Evolutionary conservation across 2,329 filamentous ascomycete species (phyloP).

Genomic region (Pyricularia grisea): DNA sequence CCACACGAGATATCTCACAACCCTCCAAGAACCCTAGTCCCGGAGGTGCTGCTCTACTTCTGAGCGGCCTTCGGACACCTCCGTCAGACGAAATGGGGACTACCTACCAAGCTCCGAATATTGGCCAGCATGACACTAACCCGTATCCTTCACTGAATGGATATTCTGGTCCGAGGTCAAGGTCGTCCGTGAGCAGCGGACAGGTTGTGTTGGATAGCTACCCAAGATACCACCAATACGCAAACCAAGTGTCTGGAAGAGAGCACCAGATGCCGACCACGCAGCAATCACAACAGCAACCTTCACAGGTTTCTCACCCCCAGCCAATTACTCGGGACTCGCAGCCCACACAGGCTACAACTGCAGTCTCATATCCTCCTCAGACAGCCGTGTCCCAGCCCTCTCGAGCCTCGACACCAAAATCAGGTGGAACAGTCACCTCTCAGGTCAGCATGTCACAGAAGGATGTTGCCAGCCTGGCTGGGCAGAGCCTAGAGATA

Average conservation of each 20-base stretch:
- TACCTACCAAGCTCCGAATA: conserved; percentile 19
- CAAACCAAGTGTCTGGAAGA: conserved; percentile 7
- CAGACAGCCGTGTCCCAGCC: conserved; percentile 22
- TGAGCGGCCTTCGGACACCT: conserved; percentile 17
- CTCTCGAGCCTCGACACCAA: conserved; percentile 27
- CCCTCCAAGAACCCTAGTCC: not conserved
- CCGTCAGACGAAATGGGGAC: conserved; percentile 22
- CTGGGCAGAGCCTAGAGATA: conserved; percentile 57
- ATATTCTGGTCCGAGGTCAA: conserved; percentile 8
- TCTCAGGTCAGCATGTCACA: conserved; percentile 20
- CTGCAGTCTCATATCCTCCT: conserved; percentile 9
- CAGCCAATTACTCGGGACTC: conserved; percentile 6
- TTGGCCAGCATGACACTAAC: conserved; percentile 18
- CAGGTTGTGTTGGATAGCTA: conserved; percentile 8
- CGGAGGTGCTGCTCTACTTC: not conserved
- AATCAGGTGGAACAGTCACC: conserved; percentile 17
- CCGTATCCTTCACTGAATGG: conserved; percentile 6
- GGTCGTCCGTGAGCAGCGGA: conserved; percentile 11
- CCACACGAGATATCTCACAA: not conserved
- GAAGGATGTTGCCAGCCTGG: conserved; percentile 19
- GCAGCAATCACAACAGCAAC: not conserved
- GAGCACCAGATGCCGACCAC: conserved; percentile 5
- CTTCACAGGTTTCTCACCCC: not conserved
- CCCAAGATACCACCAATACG: conserved; percentile 4
- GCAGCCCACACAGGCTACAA: conserved; percentile 4